Evolutionary conservation across 768 basidiomycete species (phyloP).

Genomic region (Lyophyllum shimeji): DNA sequence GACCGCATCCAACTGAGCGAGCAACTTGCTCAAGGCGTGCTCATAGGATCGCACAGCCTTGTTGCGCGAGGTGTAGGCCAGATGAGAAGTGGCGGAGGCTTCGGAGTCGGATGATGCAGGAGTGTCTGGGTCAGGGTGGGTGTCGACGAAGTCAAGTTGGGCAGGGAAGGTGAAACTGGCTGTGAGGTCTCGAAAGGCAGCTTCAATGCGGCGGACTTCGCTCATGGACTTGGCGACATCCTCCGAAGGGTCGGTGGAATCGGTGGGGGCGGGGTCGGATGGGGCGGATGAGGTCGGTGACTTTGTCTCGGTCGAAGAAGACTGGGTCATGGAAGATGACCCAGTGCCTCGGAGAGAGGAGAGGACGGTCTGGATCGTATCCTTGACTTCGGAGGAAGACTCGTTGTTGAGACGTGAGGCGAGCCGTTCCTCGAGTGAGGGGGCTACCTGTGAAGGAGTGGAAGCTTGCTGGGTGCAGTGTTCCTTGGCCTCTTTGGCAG

Average conservation of each 20-base stretch:
- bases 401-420: constrained; percentile 30
- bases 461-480: background rate
- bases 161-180: constrained; percentile 39
- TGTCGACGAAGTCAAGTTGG: constrained; percentile 39
- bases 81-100: constrained; percentile 27
- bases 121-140: constrained; percentile 26
- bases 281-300: constrained; percentile 2
- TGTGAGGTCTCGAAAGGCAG: constrained; percentile 35
- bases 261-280: constrained; percentile 9
- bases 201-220: constrained; percentile 39
- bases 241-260: constrained; percentile 20
- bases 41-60: constrained; percentile 62
- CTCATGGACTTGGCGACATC: constrained; percentile 35
- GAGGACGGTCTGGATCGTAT: constrained; percentile 40
- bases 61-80: constrained; percentile 60
- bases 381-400: constrained; percentile 30
- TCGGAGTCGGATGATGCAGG: constrained; percentile 19
- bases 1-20: constrained; percentile 60
- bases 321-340: background rate
- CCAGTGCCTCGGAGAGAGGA: constrained; percentile 30
- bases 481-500: background rate
- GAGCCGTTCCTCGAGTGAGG: constrained; percentile 28
- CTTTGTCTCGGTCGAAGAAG: constrained; percentile 30
- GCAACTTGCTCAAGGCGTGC: constrained; percentile 54
- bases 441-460: background rate